Evolutionary conservation across 164 flowering plant species (phyloP), one percentile per base, ranked within the genome.

Genomic region (Tinospora cordifolia): DNA sequence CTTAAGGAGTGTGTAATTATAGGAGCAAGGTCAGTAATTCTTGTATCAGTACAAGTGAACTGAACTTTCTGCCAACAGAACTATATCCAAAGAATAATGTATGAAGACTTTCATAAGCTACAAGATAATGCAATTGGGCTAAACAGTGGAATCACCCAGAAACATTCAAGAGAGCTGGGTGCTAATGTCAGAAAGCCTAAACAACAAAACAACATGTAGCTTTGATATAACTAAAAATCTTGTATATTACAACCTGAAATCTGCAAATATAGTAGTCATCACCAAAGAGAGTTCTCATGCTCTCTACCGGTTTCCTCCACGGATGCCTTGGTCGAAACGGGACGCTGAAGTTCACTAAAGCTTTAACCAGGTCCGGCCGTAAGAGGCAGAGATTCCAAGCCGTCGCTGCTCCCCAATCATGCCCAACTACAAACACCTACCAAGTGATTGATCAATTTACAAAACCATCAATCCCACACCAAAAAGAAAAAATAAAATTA

Each of bases 341-440:
- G 13, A 87, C 86, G 71, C 88, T 85, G 65, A 79, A 36, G 54
- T 81, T 85, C 40, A 89, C 88, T 80, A 87, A 65, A 38, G 90
- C 93, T 74, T 80, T 85, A 49, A 89, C 72, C 25, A 87, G 66
- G 38, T 89, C 91, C 3, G 91, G 90, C 74, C 90, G 73, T 25
- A 86, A 71, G 80, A 80, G 41, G 80, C 88, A 83, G 22, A 89
- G 73, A 40, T 79, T 36, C 95, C 95, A 89, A 15, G 89, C 91
- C 0, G 85, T 74, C 2, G 67, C 38, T 3, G 95, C 92, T 0
- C 96, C 92, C 90, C 90, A 90, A 62, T 88, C 96, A 68, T 88
- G 92, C 17, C 84, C 91, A n/a, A 90, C 91, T 38, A 90, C 58
- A 72, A 84, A 84, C 21, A 84, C 86, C 71, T 60, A 74, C 14